Percentiles rank a stretch among this genome's conserved stretches.
These are phyloP conservation scores for Juglanconis juglandina DNA, from an alignment of 2,329 filamentous ascomycete species.

Conservation along the genomic window DNA sequence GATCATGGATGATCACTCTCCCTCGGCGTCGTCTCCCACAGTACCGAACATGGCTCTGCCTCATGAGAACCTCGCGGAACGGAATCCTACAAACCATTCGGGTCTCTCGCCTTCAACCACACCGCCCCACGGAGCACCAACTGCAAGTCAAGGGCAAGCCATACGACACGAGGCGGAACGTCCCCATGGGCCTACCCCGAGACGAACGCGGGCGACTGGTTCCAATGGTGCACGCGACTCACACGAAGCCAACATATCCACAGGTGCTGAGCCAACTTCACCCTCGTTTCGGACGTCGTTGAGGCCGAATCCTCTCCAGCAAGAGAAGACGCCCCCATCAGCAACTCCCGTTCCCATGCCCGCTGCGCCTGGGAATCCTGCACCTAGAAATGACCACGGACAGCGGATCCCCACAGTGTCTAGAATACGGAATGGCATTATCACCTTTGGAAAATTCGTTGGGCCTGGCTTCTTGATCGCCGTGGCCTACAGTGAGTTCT, in stretches of 20 bases:
- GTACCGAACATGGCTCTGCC: neutral
- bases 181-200: neutral
- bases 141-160: too few species aligned
- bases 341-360: neutral
- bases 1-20: neutral
- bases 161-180: neutral
- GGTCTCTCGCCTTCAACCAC: neutral
- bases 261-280: neutral
- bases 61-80: neutral
- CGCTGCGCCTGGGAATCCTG: neutral
- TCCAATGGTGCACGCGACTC: neutral
- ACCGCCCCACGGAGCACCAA: neutral
- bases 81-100: neutral
- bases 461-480: conserved; percentile 66
- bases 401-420: conserved; percentile 8
- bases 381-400: neutral
- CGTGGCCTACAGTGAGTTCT: conserved; percentile 52
- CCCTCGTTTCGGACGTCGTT: neutral
- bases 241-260: neutral
- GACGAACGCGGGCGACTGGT: neutral
- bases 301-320: neutral
- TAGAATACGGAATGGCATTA: conserved; percentile 27
- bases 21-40: neutral
- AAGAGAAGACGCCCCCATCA: neutral
- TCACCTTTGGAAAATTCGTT: conserved; percentile 55